Base-by-base conservation (phyloP, 331 rosid species). In the Rosa hybrid region DNA sequence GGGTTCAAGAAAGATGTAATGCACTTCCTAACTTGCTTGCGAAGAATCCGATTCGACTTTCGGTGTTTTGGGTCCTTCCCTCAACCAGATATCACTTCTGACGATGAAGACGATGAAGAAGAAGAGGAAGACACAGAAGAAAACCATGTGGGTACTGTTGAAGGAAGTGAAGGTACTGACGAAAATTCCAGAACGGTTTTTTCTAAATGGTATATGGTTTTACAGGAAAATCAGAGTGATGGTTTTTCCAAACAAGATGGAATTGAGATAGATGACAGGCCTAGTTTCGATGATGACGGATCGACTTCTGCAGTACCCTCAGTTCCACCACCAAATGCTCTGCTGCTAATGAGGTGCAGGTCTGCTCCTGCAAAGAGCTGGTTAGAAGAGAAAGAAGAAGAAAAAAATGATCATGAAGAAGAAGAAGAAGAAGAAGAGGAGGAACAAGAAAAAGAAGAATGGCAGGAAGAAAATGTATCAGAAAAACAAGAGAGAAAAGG, bases 301-400 rank as follows among this genome's bases (percentile, higher is more conserved):
- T 25, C 81, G 14, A 41, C 25, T 38, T 62, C 45, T 49, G 86
- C 53, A 0, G 86, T 50, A 25, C 86, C 87, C 1, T 69, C 89
- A 8, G 84, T 57, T n/a, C 98, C 98, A 3, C 98, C 98, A 1
- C 84, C 97, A 68, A 95, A 91, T 81, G 98, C 99, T 10, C 82
- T 95, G 62, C 76, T 95, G 78, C 93, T 95, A 3, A 95, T 95
- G 99, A 88, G 99, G 6, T 95, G 99, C 49, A 84, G 97, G 91
- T 95, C 99, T 54, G 98, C 99, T 77, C 99, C 99, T 7, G 93
- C 93, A 12, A 93, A 91, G 82, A 89, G 91, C 45, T 88, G 94
- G 97, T 56, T 86, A 79, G 86, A 76, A 48, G 81, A 78, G 44
- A 73, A 79, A 42, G 83, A 73, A 45, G 83, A 81, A 45, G 49